These are phyloP conservation scores for Trichopus zeylanicus DNA, from an alignment of 116 monocot species.

Conservation along the genomic window DNA sequence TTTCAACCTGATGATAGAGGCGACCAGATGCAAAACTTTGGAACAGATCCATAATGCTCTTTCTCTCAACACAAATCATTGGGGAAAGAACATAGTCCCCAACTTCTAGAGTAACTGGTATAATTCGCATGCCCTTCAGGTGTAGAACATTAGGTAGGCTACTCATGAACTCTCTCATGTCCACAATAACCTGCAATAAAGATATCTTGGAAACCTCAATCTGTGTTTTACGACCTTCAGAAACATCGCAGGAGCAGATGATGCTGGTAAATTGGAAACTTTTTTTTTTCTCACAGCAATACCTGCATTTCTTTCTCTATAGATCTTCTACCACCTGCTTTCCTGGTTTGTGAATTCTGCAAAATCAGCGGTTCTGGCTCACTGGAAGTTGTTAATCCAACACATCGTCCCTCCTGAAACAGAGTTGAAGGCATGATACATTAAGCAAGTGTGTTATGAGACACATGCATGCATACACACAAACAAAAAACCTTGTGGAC, in stretches of 20 bases:
- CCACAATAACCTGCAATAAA: conserved; percentile 76
- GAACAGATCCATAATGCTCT: conserved; percentile 85
- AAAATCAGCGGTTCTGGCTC: conserved; percentile 36
- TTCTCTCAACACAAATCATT: conserved; percentile 95
- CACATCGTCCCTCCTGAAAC: conserved; percentile 61
- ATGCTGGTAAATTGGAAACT: neutral
- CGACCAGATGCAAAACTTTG: conserved; percentile 96
- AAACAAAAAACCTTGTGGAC: too few relatives aligned
- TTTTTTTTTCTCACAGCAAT: neutral
- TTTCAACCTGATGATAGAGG: conserved; percentile 93
- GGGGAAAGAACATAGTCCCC: conserved; percentile 98
- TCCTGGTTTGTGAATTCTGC: conserved; percentile 76
- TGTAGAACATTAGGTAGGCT: conserved; percentile 99
- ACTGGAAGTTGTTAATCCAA: conserved; percentile 31
- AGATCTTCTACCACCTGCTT: conserved; percentile 81
- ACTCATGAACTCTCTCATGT: conserved; percentile 99
- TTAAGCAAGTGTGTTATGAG: neutral
- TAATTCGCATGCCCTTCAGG: conserved; percentile 83
- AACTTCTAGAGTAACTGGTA: conserved; percentile 87
- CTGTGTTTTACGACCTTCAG: too few relatives aligned
- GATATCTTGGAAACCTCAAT: neutral
- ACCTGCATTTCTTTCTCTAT: conserved; percentile 91
- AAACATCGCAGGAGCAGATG: too few relatives aligned
- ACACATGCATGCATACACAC: too few relatives aligned
- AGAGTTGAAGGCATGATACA: neutral